Conservation (phyloP, 2,329 filamentous ascomycete species). For the Incumbomyces delicatus region DNA sequence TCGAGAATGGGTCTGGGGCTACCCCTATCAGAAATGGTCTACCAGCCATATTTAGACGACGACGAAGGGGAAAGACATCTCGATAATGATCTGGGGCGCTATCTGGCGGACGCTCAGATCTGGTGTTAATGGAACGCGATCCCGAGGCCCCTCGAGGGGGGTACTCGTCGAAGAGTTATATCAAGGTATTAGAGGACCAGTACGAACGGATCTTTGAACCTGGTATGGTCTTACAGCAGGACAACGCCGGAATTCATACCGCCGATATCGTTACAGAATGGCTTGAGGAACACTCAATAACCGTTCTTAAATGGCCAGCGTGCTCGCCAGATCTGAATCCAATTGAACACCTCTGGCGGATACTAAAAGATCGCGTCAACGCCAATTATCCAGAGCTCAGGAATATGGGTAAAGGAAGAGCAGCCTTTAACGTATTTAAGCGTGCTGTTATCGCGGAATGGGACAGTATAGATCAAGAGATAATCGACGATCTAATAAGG, state of each 20-base stretch:
- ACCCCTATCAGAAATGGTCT: conserved; percentile 15
- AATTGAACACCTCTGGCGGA: conserved; percentile 23
- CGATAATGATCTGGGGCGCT: conserved; percentile 17
- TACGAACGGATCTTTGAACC: conserved; percentile 7
- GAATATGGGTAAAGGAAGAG: conserved; percentile 8
- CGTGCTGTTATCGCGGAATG: conserved; percentile 11
- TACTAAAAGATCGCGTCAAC: conserved; percentile 19
- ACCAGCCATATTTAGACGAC: conserved; percentile 13
- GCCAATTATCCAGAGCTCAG: conserved; percentile 16
- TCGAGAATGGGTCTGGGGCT: conserved; percentile 14
- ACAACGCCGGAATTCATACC: conserved; percentile 21
- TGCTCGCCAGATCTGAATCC: conserved; percentile 23
- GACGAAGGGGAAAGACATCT: conserved; percentile 10
- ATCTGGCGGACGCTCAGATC: conserved; percentile 12
- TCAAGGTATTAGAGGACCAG: conserved; percentile 11
- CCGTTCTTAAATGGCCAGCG: conserved; percentile 16
- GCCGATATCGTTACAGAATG: conserved; percentile 9
- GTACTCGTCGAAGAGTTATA: conserved; percentile 12
- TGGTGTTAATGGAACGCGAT: conserved; percentile 15
- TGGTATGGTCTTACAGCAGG: conserved; percentile 16
- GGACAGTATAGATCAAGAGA: background rate
- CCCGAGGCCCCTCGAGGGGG: background rate
- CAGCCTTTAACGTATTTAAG: conserved; percentile 12
- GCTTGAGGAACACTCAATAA: conserved; percentile 14
- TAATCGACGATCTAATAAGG: conserved; percentile 4